phyloP scores from a whole-genome alignment of 148 eudicot species.

The Pharnaceum exiguum region DNA sequence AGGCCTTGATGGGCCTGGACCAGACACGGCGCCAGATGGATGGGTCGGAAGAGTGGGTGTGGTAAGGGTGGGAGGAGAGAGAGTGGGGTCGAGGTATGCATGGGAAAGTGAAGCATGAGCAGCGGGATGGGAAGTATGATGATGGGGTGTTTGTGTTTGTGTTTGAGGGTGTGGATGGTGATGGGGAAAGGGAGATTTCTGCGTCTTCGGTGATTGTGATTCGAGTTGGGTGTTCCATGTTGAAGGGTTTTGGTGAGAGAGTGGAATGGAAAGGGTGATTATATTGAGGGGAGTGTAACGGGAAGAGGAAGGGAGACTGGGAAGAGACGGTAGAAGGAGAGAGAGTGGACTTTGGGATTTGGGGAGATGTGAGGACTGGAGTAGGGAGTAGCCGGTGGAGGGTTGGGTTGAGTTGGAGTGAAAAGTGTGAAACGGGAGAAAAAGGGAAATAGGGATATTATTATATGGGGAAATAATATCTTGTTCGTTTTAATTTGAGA shows the following conservation, averaged over 20 bases:
- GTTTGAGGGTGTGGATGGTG: background rate
- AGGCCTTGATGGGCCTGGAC: slow-evolving; percentile 39
- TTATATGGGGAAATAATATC: no score
- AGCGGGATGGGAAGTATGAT: slow-evolving; percentile 10
- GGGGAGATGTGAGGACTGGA: slow-evolving; percentile 9
- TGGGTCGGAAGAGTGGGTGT: background rate
- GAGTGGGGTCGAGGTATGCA: slow-evolving; percentile 1
- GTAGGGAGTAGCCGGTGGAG: slow-evolving; percentile 14
- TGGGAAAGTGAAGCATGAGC: slow-evolving; percentile 27
- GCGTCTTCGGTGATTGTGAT: slow-evolving; percentile 6
- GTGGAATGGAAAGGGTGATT: background rate
- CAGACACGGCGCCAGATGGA: slow-evolving; percentile 27
- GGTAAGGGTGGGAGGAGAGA: slow-evolving; percentile 1
- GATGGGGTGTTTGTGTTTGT: background rate
- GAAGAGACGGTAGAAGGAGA: background rate
- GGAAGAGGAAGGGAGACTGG: background rate
- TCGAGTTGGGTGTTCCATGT: slow-evolving; percentile 8
- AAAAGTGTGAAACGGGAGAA: no score
- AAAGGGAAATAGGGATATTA: no score
- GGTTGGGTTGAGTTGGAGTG: no score
- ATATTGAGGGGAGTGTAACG: background rate
- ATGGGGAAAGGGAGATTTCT: background rate
- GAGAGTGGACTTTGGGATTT: background rate
- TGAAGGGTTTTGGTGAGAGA: background rate
- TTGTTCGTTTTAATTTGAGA: no score